These are phyloP conservation scores for Nicotiana noctiflora DNA, from an alignment of 257 asterid genomes.

Conservation along the genomic window DNA sequence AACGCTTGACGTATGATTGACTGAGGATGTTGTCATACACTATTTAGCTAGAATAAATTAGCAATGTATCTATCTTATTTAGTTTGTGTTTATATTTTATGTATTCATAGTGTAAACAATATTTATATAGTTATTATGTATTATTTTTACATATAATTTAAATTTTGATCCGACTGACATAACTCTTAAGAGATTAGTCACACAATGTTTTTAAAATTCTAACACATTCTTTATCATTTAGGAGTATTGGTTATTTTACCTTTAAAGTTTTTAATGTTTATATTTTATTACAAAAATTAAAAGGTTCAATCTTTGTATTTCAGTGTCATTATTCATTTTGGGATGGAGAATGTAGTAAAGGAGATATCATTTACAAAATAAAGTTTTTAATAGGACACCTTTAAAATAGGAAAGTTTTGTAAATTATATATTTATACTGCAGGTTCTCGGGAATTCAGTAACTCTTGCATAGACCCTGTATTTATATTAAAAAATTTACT, in stretches of 20 bases:
- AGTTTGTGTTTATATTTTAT: too few relatives aligned
- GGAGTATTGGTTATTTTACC: background rate
- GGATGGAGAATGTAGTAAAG: too few relatives aligned
- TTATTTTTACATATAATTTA: too few relatives aligned
- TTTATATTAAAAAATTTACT: too few relatives aligned
- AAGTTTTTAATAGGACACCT: background rate
- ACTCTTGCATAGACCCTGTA: too few relatives aligned
- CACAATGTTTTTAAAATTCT: background rate
- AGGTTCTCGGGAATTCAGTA: too few relatives aligned
- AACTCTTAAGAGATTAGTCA: background rate
- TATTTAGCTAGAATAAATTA: background rate
- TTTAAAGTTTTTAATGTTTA: too few relatives aligned
- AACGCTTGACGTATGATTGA: background rate
- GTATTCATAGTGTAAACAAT: too few relatives aligned
- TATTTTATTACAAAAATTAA: too few relatives aligned
- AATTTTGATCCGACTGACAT: background rate
- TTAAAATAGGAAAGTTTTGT: background rate
- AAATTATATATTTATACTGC: too few relatives aligned
- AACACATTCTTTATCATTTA: background rate
- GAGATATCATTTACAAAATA: too few relatives aligned
- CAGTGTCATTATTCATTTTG: background rate
- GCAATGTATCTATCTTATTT: background rate
- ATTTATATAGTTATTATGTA: too few relatives aligned
- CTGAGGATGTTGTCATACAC: background rate
- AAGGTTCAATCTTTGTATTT: background rate